Evolutionary conservation across 2,329 filamentous ascomycete species (phyloP).

Genomic region (Fusarium setosum): DNA sequence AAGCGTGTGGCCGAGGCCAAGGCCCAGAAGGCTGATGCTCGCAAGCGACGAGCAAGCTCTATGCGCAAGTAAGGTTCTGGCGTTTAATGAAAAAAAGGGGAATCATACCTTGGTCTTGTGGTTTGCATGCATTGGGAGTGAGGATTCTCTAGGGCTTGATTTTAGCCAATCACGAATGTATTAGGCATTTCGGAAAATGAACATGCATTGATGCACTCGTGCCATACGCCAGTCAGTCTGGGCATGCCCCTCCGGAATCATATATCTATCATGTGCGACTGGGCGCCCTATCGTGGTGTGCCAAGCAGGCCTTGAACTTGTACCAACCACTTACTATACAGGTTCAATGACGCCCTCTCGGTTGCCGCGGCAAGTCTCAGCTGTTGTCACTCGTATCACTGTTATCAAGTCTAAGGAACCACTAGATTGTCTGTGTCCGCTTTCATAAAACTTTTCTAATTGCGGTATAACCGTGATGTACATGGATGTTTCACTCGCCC

Average conservation of each 20-base stretch:
- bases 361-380: too few species aligned
- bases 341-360: too few species aligned
- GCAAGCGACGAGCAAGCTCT: slow-evolving; percentile 97
- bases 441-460: slow-evolving; percentile 19
- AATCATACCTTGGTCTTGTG: slow-evolving; percentile 52
- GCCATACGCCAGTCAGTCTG: slow-evolving; percentile 27
- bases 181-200: slow-evolving; percentile 51
- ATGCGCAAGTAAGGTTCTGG: slow-evolving; percentile 81
- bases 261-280: not conserved
- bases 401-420: not conserved
- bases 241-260: slow-evolving; percentile 9
- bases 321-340: too few species aligned
- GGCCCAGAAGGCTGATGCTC: slow-evolving; percentile 89
- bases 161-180: slow-evolving; percentile 51
- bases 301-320: too few species aligned
- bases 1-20: slow-evolving; percentile 98
- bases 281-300: not conserved
- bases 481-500: slow-evolving; percentile 29
- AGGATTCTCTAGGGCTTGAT: slow-evolving; percentile 48
- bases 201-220: slow-evolving; percentile 47
- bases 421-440: not conserved
- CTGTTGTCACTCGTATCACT: too few species aligned
- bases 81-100: slow-evolving; percentile 50
- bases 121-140: slow-evolving; percentile 57
- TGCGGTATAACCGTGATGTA: slow-evolving; percentile 21